Evolutionary conservation across 805 yeast species (phyloP), one percentile per base, ranked within the genome.

Genomic region (Hemisphaericaspora nanyangensis): DNA sequence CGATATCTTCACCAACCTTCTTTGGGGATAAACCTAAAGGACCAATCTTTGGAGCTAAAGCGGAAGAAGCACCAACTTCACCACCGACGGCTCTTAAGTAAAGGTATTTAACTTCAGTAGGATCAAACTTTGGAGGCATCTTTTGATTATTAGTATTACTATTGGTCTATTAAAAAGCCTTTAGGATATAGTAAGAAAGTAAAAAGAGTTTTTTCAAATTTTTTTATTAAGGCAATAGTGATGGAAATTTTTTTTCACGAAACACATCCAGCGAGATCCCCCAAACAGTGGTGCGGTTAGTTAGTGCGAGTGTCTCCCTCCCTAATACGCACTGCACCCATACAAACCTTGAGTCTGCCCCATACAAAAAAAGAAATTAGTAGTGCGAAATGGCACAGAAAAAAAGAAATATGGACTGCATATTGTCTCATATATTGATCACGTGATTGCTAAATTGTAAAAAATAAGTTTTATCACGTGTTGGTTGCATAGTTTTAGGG

Each of bases 11-110:
- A 90, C 99, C 99, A 69, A 93, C 96, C 85, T 93, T 91, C 95
- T 91, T 93, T 80, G 99, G 97, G 51, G 97, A 89, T 63, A 93
- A 80, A 89, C 99, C 99, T 71, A 93, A 87, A 62, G 99, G 99
- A 87, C 99, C 99, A 70, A 93, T 93, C 91, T 93, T 93, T 72
- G 99, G 99, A 62, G 99, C 99, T 67, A 93, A 85, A 58, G 99
- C 96, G 57, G 99, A 86, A 52, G 98, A 89, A 66, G 97, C 96
- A 80, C 98, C 99, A 65, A 93, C 95, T 82, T 93, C 99, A 82
- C 99, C 99, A 86, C 99, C 99, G 61, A 89, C 95, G 76, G 99
- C 97, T 85, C 99, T 88, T 76, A 93, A 79, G 87, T 91, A 91
- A 77, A 93, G 79, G 86, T 77, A 87, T 77, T 90, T 90, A 72